These are phyloP conservation scores for Canariomyces notabilis DNA, from an alignment of 2,329 filamentous ascomycete genomes.

Conservation along the genomic window DNA sequence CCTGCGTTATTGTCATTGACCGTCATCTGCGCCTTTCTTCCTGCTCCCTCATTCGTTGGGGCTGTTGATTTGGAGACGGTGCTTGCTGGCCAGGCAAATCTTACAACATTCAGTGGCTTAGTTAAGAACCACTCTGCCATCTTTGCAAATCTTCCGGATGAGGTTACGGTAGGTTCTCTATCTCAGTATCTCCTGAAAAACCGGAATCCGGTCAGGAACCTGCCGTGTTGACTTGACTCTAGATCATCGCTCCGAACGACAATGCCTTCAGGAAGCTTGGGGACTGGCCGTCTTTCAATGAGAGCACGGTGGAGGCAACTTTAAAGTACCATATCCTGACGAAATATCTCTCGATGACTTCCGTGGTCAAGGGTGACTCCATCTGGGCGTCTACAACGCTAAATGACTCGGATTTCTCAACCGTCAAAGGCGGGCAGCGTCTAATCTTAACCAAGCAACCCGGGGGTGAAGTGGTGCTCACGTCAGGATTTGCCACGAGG, in stretches of 20 bases:
- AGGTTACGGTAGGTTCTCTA: constrained; percentile 13
- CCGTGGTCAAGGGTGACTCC: constrained; percentile 35
- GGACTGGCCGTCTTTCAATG: constrained; percentile 13
- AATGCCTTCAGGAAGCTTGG: constrained; percentile 18
- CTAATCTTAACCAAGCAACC: constrained; percentile 44
- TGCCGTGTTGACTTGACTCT: background rate
- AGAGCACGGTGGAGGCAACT: constrained; percentile 4
- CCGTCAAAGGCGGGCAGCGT: constrained; percentile 46
- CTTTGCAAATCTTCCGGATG: constrained; percentile 12
- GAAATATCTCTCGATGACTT: constrained; percentile 39
- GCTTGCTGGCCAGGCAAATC: constrained; percentile 15
- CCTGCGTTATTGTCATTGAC: constrained; percentile 8
- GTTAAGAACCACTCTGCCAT: constrained; percentile 16
- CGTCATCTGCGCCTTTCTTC: background rate
- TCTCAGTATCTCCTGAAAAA: no score
- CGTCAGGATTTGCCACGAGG: constrained; percentile 38
- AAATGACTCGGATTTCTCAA: constrained; percentile 37
- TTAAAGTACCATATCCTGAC: constrained; percentile 55
- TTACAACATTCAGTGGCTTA: constrained; percentile 14
- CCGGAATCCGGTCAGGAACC: no score
- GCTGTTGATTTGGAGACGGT: constrained; percentile 8
- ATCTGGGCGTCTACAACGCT: constrained; percentile 42
- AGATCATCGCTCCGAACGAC: constrained; percentile 17
- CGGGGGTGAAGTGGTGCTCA: constrained; percentile 37
- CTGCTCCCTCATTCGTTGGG: background rate